These are phyloP conservation scores for Phaeotremella fagi DNA, from an alignment of 768 basidiomycete genomes.

Conservation along the genomic window DNA sequence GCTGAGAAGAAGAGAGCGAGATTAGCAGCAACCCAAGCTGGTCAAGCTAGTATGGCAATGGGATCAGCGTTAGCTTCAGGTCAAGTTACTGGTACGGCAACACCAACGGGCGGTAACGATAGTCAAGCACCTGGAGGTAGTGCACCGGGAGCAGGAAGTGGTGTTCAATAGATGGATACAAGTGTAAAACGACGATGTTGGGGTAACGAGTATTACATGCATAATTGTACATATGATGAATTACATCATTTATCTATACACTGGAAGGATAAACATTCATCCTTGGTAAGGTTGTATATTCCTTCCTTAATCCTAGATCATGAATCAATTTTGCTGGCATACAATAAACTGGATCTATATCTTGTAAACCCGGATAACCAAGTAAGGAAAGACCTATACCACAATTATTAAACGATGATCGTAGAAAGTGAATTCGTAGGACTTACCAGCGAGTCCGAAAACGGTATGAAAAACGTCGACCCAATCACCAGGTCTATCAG, in stretches of 20 bases:
- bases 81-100: conserved; percentile 12
- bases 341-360: conserved; percentile 92
- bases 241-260: not conserved
- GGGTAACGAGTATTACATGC: not conserved
- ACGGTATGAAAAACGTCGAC: conserved; percentile 95
- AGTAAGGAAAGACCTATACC: conserved; percentile 71
- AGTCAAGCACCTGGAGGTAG: conserved; percentile 23
- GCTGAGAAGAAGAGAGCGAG: conserved; percentile 89
- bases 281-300: conserved; percentile 25
- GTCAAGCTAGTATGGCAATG: conserved; percentile 43
- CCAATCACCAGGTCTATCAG: conserved; percentile 88
- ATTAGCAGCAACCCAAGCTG: conserved; percentile 67
- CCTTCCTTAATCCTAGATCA: conserved; percentile 56
- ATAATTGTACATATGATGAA: not conserved
- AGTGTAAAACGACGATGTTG: not conserved
- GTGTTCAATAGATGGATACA: conserved; percentile 22
- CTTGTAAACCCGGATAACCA: conserved; percentile 75
- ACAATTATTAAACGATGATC: not conserved
- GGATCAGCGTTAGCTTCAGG: not conserved
- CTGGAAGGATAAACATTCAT: conserved; percentile 13
- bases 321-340: conserved; percentile 80
- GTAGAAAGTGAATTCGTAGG: not conserved
- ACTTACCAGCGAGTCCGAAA: conserved; percentile 79
- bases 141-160: conserved; percentile 16
- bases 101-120: conserved; percentile 9